These are phyloP conservation scores for Rhizopogon rudus DNA, from an alignment of 768 basidiomycete genomes.

Conservation along the genomic window DNA sequence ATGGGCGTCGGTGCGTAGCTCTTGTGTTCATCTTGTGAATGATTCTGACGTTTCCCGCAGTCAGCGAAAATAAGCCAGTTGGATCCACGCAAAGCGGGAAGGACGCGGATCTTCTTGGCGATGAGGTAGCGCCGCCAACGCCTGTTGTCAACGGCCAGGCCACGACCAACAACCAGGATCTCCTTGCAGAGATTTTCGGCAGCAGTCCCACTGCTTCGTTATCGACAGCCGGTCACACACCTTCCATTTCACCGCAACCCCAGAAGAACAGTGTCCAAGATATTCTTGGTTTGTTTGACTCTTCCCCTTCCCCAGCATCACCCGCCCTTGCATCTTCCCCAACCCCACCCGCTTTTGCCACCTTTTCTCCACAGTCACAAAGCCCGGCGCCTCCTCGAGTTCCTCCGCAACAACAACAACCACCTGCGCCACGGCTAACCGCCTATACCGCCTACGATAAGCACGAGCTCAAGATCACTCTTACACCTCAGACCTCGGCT, in stretches of 20 bases:
- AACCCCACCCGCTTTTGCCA: constrained; percentile 21
- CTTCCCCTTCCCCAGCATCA: constrained; percentile 33
- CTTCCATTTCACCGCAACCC: constrained; percentile 39
- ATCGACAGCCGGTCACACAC: constrained; percentile 26
- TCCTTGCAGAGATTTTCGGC: constrained; percentile 93
- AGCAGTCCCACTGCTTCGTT: constrained; percentile 27
- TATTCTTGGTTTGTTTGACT: constrained; percentile 85
- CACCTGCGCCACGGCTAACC: constrained; percentile 48
- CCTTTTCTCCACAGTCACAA: constrained; percentile 35
- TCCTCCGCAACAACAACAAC: constrained; percentile 28
- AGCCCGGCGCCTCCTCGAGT: constrained; percentile 29
- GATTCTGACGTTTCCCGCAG: constrained; percentile 33
- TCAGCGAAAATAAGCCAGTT: constrained; percentile 94
- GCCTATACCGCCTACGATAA: constrained; percentile 89
- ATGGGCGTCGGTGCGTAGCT: constrained; percentile 75
- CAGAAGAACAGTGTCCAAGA: constrained; percentile 72
- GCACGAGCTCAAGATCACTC: constrained; percentile 82
- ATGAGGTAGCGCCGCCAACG: constrained; percentile 50
- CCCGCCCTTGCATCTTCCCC: constrained; percentile 9
- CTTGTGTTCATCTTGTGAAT: background rate
- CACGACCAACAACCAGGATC: constrained; percentile 69
- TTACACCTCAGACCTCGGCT: constrained; percentile 82
- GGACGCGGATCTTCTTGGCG: constrained; percentile 84
- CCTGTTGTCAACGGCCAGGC: constrained; percentile 39
- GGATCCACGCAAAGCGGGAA: constrained; percentile 79